A percentile compares a stretch with the other conserved stretches of the same genome.
Conservation (phyloP, 192 early-diverging fungal genomes). For the Tieghemiomyces parasiticus region DNA sequence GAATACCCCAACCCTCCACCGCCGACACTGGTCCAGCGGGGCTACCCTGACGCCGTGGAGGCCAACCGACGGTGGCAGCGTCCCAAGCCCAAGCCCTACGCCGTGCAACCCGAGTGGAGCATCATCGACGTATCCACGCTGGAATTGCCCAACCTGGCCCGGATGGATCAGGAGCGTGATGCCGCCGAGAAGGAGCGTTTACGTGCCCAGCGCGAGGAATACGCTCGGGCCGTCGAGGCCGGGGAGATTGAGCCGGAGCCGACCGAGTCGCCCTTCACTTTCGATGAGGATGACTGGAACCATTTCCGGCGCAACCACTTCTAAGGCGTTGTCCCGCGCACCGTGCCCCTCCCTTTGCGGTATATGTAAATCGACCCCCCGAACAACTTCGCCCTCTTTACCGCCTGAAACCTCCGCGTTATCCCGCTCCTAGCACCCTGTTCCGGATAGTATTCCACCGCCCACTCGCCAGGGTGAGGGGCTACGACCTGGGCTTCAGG, state of each 20-base stretch:
- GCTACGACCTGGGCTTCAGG: no score
- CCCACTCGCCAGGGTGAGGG: no score
- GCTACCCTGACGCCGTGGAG: background rate
- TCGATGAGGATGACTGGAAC: background rate
- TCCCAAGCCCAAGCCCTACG: background rate
- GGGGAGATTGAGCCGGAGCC: background rate
- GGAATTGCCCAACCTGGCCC: background rate
- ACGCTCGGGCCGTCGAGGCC: background rate
- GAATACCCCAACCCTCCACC: background rate
- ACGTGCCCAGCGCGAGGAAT: background rate
- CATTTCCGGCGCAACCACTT: no score
- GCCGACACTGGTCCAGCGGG: no score
- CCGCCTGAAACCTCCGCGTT: no score
- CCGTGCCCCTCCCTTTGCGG: no score
- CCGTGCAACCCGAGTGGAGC: background rate
- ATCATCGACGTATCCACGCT: background rate
- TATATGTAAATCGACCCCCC: no score
- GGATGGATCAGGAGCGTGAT: background rate
- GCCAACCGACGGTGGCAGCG: background rate
- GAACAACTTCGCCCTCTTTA: no score
- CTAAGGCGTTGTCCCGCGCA: no score
- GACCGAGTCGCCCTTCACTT: background rate
- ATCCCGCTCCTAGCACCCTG: no score
- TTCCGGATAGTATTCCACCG: no score
- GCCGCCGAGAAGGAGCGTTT: background rate